Percentiles rank a stretch among this genome's conserved stretches.
Conservation (phyloP, 1,284 basidiomycete species). For the Ganoderma leucocontextum region DNA sequence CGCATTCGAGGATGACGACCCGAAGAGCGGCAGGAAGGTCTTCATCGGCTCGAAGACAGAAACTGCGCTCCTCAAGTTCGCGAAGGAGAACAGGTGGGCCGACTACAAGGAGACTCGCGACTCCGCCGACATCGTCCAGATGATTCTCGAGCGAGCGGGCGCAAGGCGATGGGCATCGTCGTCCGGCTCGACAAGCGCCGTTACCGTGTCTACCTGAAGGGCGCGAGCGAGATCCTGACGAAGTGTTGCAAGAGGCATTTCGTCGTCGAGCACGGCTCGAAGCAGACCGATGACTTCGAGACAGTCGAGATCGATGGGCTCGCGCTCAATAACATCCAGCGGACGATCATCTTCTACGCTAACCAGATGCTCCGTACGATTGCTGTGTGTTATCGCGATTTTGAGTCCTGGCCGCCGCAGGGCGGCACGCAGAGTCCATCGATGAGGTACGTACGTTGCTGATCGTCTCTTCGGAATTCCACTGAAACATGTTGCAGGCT, state of each 20-base stretch:
- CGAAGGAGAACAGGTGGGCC: slow-evolving; percentile 87
- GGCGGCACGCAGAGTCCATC: slow-evolving; percentile 53
- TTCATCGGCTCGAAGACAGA: slow-evolving; percentile 98
- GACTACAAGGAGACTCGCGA: slow-evolving; percentile 80
- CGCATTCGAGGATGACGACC: slow-evolving; percentile 88
- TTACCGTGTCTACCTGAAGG: slow-evolving; percentile 90
- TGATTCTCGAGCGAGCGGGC: slow-evolving; percentile 95
- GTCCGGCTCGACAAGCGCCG: slow-evolving; percentile 59
- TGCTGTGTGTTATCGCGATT: slow-evolving; percentile 95
- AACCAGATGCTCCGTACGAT: no score
- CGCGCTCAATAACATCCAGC: no score
- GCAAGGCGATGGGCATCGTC: slow-evolving; percentile 97
- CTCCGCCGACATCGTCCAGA: slow-evolving; percentile 77
- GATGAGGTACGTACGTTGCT: slow-evolving; percentile 55
- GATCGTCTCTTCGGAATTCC: neutral
- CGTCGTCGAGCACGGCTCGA: slow-evolving; percentile 60
- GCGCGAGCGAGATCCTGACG: slow-evolving; percentile 92
- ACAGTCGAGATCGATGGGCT: no score
- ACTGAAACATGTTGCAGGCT: slow-evolving; percentile 51
- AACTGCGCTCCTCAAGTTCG: slow-evolving; percentile 90
- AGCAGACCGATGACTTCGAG: slow-evolving; percentile 53
- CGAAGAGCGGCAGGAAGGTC: slow-evolving; percentile 66
- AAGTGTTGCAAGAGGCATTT: slow-evolving; percentile 80
- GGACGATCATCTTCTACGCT: no score
- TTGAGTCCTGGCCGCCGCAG: slow-evolving; percentile 86